phyloP scores from a whole-genome alignment of 352 stramenopile genomes.

The Phytophthora melonis region DNA sequence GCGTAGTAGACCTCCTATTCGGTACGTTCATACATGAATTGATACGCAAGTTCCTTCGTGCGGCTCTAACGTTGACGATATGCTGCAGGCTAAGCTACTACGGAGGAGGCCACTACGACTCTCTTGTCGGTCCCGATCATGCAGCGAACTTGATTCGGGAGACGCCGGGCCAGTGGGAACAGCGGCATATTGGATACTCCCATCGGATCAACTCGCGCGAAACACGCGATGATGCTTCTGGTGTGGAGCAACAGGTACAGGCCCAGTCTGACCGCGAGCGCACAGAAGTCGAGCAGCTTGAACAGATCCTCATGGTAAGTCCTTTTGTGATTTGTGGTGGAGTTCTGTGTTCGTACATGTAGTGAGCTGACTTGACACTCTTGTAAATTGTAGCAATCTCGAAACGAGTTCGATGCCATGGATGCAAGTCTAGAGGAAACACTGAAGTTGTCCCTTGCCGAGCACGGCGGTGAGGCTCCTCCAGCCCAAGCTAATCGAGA shows the following conservation, averaged over 20 bases:
- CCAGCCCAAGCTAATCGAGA: constrained; percentile 43
- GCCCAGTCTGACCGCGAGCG: constrained; percentile 51
- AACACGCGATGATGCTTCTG: constrained; percentile 29
- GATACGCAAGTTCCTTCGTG: not conserved
- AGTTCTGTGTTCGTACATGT: not conserved
- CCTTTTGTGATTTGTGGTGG: not conserved
- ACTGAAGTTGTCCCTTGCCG: constrained; percentile 67
- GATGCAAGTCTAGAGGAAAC: constrained; percentile 80
- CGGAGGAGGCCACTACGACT: constrained; percentile 93
- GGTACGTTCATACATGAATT: constrained; percentile 39
- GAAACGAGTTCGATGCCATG: constrained; percentile 83
- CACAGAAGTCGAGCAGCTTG: constrained; percentile 77
- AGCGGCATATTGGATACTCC: constrained; percentile 72
- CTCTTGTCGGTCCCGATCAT: constrained; percentile 72
- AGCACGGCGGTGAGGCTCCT: constrained; percentile 44
- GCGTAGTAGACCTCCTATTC: constrained; percentile 71
- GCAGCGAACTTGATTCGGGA: constrained; percentile 67
- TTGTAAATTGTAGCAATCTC: constrained; percentile 54
- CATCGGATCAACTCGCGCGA: constrained; percentile 75
- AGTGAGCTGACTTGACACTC: constrained; percentile 8
- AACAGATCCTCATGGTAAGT: constrained; percentile 73
- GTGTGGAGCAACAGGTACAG: constrained; percentile 41
- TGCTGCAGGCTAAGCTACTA: constrained; percentile 89
- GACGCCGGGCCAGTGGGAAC: constrained; percentile 71
- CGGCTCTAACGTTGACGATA: not conserved